phyloP scores from a whole-genome alignment of 2,329 filamentous ascomycete species.

The Bipolaris gigantea region DNA sequence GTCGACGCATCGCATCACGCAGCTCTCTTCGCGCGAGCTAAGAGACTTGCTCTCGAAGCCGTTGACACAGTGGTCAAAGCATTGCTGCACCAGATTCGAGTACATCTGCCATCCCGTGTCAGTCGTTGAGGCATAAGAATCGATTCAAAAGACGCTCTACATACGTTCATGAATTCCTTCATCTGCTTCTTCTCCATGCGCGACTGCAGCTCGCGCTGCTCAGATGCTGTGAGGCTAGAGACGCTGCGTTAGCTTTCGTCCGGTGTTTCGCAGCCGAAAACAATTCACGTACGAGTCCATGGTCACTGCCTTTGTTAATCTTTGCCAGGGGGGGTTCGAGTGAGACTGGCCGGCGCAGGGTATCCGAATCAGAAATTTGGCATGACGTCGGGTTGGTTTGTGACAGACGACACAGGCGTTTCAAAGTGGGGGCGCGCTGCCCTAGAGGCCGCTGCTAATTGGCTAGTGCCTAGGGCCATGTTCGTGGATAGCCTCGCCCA shows the following conservation, averaged over 20 bases:
- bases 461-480: background rate
- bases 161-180: slow-evolving; percentile 97
- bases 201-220: slow-evolving; percentile 90
- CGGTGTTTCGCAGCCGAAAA: background rate
- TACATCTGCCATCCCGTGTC: slow-evolving; percentile 59
- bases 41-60: slow-evolving; percentile 98
- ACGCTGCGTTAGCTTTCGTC: slow-evolving; percentile 15
- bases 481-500: background rate
- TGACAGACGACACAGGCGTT: background rate
- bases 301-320: background rate
- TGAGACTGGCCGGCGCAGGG: background rate
- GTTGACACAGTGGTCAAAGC: slow-evolving; percentile 96
- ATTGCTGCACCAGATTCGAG: slow-evolving; percentile 77
- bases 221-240: slow-evolving; percentile 68
- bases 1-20: slow-evolving; percentile 91
- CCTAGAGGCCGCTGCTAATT: background rate
- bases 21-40: slow-evolving; percentile 82
- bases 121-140: background rate
- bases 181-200: slow-evolving; percentile 98
- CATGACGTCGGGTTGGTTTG: slow-evolving; percentile 1
- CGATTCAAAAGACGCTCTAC: slow-evolving; percentile 41
- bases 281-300: slow-evolving; percentile 44
- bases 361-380: slow-evolving; percentile 4
- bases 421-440: background rate
- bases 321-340: background rate